These are phyloP conservation scores for Akanthomyces dipterigenus DNA, from an alignment of 2,329 filamentous ascomycete species.

Conservation along the genomic window DNA sequence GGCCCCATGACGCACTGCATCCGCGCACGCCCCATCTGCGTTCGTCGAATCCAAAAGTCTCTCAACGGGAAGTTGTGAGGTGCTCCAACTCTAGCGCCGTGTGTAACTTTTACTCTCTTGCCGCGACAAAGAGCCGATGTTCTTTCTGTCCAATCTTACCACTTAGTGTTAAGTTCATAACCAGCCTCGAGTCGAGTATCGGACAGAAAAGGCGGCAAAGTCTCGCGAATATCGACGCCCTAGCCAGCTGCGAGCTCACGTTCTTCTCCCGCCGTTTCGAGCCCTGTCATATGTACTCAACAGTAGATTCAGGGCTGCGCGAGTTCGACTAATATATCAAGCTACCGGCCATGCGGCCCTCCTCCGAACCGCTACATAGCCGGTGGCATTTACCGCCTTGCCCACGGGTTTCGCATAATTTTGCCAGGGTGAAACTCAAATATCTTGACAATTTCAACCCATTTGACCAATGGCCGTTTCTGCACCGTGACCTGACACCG, in stretches of 20 bases:
- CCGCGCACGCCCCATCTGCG: neutral
- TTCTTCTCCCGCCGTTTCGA: neutral
- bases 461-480: neutral
- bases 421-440: no score
- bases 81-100: neutral
- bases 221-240: neutral
- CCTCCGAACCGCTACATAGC: neutral
- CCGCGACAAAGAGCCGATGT: neutral
- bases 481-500: neutral
- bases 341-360: neutral
- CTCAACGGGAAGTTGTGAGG: neutral
- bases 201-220: neutral
- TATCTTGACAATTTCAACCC: neutral
- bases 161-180: neutral
- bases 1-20: neutral
- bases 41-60: neutral
- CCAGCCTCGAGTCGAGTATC: neutral
- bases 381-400: neutral
- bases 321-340: no score
- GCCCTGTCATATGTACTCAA: no score
- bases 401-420: neutral
- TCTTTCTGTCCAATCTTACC: neutral
- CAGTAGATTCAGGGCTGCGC: neutral
- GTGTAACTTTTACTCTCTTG: neutral
- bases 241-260: neutral